These are phyloP conservation scores for Nitzschia palea DNA, from an alignment of 108 stramenopile species.

Conservation along the genomic window DNA sequence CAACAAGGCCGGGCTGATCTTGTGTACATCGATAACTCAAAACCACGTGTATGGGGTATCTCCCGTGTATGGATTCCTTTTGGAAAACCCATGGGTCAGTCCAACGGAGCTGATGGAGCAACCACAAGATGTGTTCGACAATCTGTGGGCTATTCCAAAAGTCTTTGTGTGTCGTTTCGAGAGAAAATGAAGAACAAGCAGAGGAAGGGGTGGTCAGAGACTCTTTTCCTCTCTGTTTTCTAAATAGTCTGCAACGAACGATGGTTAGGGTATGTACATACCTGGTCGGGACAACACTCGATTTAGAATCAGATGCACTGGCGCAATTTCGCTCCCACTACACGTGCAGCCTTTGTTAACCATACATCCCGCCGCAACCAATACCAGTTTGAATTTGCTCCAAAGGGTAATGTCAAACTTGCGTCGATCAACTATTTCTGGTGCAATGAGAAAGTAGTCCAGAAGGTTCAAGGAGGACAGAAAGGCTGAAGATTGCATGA, in stretches of 20 bases:
- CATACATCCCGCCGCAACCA: constrained; percentile 21
- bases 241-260: too few species aligned
- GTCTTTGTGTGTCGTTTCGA: constrained; percentile 6
- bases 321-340: neutral
- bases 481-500: neutral
- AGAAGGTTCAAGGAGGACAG: constrained; percentile 7
- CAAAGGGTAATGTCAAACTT: constrained; percentile 7
- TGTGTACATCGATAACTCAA: constrained; percentile 42
- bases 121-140: constrained; percentile 16
- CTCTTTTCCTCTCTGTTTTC: too few species aligned
- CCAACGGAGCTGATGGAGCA: constrained; percentile 17
- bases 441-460: constrained; percentile 18
- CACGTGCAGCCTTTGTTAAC: neutral
- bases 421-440: constrained; percentile 5
- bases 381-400: constrained; percentile 31
- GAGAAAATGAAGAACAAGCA: too few species aligned
- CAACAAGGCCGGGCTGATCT: constrained; percentile 42
- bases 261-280: too few species aligned
- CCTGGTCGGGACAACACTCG: constrained; percentile 19
- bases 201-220: too few species aligned
- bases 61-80: constrained; percentile 25
- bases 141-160: constrained; percentile 5
- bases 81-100: constrained; percentile 20
- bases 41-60: constrained; percentile 47
- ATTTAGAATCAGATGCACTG: constrained; percentile 14